Evolutionary conservation across 192 early-diverging fungal species (phyloP), one percentile per base, ranked within the genome.

Genomic region (Powellomyces hirtus): DNA sequence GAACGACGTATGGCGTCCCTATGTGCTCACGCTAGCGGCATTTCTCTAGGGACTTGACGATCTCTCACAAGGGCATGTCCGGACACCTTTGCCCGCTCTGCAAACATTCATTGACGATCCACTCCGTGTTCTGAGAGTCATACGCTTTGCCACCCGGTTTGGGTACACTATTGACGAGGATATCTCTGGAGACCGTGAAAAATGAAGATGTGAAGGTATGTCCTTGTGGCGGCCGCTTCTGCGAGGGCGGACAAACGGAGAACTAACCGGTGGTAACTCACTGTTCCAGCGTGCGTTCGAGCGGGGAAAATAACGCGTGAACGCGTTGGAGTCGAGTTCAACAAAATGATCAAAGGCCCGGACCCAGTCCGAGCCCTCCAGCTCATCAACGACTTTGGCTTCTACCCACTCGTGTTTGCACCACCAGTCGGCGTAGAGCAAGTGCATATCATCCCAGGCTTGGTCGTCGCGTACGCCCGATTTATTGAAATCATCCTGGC

Each of bases 21-120:
- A 29, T 33, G 51, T 42, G 8, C 40, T 42, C 18, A 42, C 40
- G n/a, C n/a, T n/a, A n/a, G n/a, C n/a, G n/a, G n/a, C n/a, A n/a
- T n/a, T n/a, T n/a, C n/a, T n/a, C 18, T 33, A 80, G 68, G 94
- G 97, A 18, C 51, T 96, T 0, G 45, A 72, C 1, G 97, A 99
- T 70, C 72, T 99, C 58, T 44, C 46, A 5, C 60, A 77, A 7
- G 89, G 92, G 14, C 56, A 89, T 18, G 84, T 99, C 38, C 78
- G 96, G 27, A 99, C 97, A 34, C 96, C 97, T n/a, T 73, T 99
- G 35, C 81, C 88, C 10, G 85, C 97, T 0, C 81, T 80, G 40
- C 88, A 92, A 63, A 99, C 97, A 0, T 97, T 99, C 70, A 71
- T 81, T 27, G 96, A 99, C 68, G 97, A 99, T 70, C 97, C 97